phyloP scores from a whole-genome alignment of 345 rosid genomes.

The Excoecaria cochinchinensis region DNA sequence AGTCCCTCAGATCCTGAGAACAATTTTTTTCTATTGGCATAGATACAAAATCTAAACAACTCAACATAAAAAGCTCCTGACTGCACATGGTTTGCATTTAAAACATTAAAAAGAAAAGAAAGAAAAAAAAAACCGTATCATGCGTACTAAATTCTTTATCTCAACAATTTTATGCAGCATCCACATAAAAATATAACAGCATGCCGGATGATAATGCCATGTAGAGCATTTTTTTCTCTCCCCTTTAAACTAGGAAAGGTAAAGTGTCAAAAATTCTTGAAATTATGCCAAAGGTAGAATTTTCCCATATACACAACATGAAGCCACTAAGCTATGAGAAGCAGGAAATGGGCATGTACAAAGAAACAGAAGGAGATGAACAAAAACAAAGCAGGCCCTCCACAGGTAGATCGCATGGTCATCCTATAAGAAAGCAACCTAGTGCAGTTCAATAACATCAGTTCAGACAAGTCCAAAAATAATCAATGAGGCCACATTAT shows the following conservation, averaged over 20 bases:
- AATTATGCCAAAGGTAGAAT: background rate
- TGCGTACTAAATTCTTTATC: background rate
- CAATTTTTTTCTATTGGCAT: background rate
- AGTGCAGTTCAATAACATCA: background rate
- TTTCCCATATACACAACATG: background rate
- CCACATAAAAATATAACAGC: conserved; percentile 4
- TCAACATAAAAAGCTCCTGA: background rate
- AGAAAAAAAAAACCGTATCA: background rate
- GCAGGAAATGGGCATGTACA: background rate
- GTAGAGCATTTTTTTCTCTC: background rate
- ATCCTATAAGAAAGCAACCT: background rate
- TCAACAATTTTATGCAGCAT: background rate
- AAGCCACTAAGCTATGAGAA: background rate
- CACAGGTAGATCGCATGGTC: background rate
- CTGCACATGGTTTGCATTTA: background rate
- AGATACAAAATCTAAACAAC: background rate
- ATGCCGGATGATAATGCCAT: conserved; percentile 2
- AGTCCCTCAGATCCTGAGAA: background rate
- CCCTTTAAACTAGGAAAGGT: background rate
- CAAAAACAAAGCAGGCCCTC: background rate
- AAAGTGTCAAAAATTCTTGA: background rate
- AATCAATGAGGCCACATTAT: conserved; percentile 11
- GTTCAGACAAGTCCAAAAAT: background rate
- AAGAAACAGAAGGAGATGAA: conserved; percentile 6
- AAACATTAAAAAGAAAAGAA: background rate